Evolutionary conservation across 768 basidiomycete genomes (phyloP).

Genomic region (Auricularia sp.): DNA sequence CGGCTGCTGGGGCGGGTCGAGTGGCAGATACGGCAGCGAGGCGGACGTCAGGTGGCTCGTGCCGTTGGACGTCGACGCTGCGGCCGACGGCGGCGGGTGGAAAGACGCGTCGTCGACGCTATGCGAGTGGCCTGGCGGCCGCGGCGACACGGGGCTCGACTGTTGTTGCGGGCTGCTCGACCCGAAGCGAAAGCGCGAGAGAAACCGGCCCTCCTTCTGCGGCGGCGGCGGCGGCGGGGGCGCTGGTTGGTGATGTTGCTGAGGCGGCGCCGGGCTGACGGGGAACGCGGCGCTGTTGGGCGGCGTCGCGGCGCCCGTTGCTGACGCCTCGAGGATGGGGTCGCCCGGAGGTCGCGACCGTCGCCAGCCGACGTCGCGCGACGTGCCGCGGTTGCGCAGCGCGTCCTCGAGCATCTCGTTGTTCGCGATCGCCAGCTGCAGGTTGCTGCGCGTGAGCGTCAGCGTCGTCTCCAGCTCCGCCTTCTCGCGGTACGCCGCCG

Average conservation of each 20-base stretch:
- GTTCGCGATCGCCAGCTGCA: constrained; percentile 81
- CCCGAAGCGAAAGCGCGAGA: background rate
- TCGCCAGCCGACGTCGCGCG: constrained; percentile 71
- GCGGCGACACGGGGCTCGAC: constrained; percentile 1
- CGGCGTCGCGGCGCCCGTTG: background rate
- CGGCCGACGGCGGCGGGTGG: constrained; percentile 8
- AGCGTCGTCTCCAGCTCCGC: constrained; percentile 77
- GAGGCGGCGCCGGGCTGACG: background rate
- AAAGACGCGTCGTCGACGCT: constrained; percentile 10
- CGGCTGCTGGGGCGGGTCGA: constrained; percentile 31
- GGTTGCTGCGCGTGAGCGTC: constrained; percentile 79
- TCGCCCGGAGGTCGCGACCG: constrained; percentile 30
- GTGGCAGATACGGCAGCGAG: constrained; percentile 29
- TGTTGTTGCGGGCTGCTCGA: constrained; percentile 10
- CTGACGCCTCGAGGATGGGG: background rate
- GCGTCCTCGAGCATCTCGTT: constrained; percentile 97
- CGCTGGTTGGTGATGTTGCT: background rate
- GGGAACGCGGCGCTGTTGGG: background rate
- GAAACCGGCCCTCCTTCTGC: background rate
- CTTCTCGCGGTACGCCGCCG: constrained; percentile 59
- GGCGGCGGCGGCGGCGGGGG: background rate
- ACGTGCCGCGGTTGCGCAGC: constrained; percentile 46
- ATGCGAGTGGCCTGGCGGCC: constrained; percentile 15
- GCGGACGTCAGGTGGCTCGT: constrained; percentile 27
- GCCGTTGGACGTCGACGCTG: background rate